Conservation (phyloP, 441 rosid genomes). For the Brassica hybrid region DNA sequence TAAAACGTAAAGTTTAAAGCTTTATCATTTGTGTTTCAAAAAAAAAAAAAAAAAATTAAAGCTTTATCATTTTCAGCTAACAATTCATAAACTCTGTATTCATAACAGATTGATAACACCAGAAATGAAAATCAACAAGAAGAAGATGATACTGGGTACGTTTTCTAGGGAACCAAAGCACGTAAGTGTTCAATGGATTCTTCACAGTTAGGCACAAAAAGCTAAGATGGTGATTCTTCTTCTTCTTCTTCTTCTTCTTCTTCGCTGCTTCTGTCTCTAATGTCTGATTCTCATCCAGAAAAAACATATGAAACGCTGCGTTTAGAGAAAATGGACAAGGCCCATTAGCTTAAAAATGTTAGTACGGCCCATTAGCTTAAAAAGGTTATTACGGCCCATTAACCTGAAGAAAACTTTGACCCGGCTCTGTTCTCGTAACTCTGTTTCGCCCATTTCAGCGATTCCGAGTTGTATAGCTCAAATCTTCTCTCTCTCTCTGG, state of each 20-base stretch:
- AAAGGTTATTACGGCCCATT: background rate
- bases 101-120: too few species aligned
- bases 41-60: too few species aligned
- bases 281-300: conserved; percentile 21
- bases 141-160: background rate
- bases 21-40: too few species aligned
- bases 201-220: background rate
- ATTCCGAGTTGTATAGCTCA: background rate
- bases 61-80: background rate
- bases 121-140: too few species aligned
- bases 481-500: background rate
- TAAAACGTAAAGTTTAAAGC: background rate
- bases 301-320: conserved; percentile 23
- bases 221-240: background rate
- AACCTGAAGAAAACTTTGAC: conserved; percentile 4
- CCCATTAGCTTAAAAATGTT: conserved; percentile 7
- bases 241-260: too few species aligned
- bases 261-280: background rate
- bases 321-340: background rate
- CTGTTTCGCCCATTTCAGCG: conserved; percentile 18
- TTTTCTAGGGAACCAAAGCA: background rate
- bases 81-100: conserved; percentile 9
- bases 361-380: too few species aligned
- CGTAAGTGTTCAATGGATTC: conserved; percentile 13
- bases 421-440: conserved; percentile 18